Base-by-base conservation (phyloP, 1,139 yeast species). In the Trichomonascaceae sp. region DNA sequence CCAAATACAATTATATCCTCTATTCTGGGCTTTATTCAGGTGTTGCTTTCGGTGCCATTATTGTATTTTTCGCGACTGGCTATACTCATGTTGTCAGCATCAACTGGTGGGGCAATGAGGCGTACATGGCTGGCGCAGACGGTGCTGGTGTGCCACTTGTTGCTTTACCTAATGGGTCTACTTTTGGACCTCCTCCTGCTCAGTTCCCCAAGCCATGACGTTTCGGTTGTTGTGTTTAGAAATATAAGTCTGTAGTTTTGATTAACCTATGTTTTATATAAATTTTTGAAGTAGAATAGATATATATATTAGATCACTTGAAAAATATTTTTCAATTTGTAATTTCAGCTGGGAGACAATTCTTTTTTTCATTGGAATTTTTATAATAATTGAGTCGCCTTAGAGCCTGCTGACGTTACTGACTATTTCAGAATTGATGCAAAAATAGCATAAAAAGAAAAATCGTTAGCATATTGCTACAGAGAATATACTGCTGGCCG, bases 101-200 rank as follows among this genome's bases (percentile, higher is more conserved):
- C 24, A 60, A 58, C 59, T 81, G 85, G 85, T 81, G 85, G 85
- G 85, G 85, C 1, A 81, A 81, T 63, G 66, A 58, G 43, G 78
- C 79, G 20, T 53, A 68, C 6, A 68, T 63, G 52, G 61, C 53
- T 1, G 82, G 82, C 39, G 60, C 70, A 15, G 84, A 80, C 60
- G 83, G 58, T 19, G 53, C n/a, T n/a, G 51, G 68, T 4, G 50
- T 51, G 17, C 20, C 69, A 67, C 82, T 50, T 50, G 49, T 52
- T 61, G 64, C 45, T 47, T 4, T 19, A 15, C 66, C 38, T 50
- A 60, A 76, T 9, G 72, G 72, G 1, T 73, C 67, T 49, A 81
- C 75, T 61, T 78, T 78, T 61, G 81, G 81, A n/a, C 74, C 78
- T 41, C 70, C 15, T 4, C 32, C 18, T 36, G 57, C 57, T 8